Percentiles rank a stretch among this genome's conserved stretches.
Evolutionary conservation across 23 red algal genomes (phyloP).

Genomic region (Gracilariopsis chorda): DNA sequence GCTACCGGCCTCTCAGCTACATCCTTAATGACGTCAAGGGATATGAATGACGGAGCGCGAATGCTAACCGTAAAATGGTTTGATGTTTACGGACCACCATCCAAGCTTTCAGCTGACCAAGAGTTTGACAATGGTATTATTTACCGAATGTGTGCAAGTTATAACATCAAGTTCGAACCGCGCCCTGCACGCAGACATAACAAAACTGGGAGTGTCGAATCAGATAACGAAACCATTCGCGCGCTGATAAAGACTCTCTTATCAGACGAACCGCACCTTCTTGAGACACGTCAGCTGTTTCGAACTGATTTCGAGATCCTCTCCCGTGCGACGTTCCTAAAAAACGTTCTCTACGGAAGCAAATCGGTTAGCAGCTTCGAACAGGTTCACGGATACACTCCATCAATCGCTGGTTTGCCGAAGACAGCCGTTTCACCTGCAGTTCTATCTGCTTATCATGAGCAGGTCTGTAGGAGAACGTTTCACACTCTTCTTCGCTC

Average conservation of each 20-base stretch:
- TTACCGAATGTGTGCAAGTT: not conserved
- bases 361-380: no score
- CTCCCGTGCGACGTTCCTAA: no score
- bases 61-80: not conserved
- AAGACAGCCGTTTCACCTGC: no score
- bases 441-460: no score
- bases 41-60: not conserved
- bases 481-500: no score
- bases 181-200: conserved; percentile 9
- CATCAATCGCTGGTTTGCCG: no score
- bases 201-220: conserved; percentile 24
- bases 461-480: no score
- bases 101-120: not conserved
- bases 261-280: not conserved
- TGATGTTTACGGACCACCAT: not conserved
- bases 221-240: not conserved
- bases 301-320: not conserved
- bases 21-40: not conserved
- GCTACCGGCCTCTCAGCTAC: not conserved
- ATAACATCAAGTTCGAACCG: not conserved
- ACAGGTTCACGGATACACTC: no score
- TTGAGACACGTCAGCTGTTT: not conserved
- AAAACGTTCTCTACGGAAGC: no score
- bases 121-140: conserved; percentile 6
- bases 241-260: not conserved